These are phyloP conservation scores for Quercus phellos DNA, from an alignment of 331 rosid genomes.

Conservation along the genomic window DNA sequence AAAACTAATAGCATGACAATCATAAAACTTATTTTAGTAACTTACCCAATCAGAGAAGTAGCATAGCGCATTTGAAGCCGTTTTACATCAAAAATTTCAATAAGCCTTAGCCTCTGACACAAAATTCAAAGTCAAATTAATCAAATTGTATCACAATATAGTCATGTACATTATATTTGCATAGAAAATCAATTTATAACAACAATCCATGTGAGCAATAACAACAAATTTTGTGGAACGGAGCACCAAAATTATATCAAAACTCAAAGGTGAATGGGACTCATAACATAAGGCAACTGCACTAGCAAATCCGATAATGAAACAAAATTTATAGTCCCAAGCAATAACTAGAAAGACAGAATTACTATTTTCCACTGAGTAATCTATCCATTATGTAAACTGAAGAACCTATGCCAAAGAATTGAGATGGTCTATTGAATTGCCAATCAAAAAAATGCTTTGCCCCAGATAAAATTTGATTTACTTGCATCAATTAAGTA, in stretches of 20 bases:
- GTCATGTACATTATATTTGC: neutral
- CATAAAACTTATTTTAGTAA: slow-evolving; percentile 14
- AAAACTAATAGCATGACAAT: neutral
- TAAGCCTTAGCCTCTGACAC: slow-evolving; percentile 81
- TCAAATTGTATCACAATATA: neutral
- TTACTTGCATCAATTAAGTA: neutral
- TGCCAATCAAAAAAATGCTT: neutral
- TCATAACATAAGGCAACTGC: neutral
- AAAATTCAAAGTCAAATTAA: slow-evolving; percentile 5
- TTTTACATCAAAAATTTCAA: slow-evolving; percentile 91
- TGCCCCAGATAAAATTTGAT: neutral
- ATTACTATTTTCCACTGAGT: neutral
- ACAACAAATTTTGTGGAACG: no score
- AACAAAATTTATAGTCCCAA: neutral
- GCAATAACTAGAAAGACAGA: neutral
- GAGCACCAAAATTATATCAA: neutral
- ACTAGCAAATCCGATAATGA: neutral
- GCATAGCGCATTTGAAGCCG: slow-evolving; percentile 97
- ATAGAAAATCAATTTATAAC: slow-evolving; percentile 6
- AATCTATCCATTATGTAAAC: neutral
- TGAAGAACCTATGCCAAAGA: slow-evolving; percentile 2
- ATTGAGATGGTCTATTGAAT: neutral
- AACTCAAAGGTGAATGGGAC: neutral
- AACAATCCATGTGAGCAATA: neutral
- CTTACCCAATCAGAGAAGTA: slow-evolving; percentile 84